Evolutionary conservation across 805 yeast genomes (phyloP).

Genomic region (Cyberlindnera americana): DNA sequence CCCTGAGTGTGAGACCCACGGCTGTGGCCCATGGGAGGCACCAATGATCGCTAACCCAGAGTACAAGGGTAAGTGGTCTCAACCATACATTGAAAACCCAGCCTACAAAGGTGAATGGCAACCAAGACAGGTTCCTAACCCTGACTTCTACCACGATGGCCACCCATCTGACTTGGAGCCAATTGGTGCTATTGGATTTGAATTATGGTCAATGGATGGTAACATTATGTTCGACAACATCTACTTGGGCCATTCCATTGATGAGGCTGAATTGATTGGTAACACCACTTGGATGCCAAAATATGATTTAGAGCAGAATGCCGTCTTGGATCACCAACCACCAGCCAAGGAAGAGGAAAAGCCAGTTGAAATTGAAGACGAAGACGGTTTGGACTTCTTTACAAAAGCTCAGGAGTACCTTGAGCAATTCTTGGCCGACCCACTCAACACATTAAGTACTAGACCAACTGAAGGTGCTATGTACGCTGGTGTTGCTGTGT

Average conservation of each 20-base stretch:
- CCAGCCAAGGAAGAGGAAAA: conserved; percentile 3
- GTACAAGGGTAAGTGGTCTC: conserved; percentile 76
- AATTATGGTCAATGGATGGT: conserved; percentile 81
- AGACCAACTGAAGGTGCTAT: conserved; percentile 50
- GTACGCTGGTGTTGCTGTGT: conserved; percentile 41
- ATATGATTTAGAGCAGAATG: conserved; percentile 44
- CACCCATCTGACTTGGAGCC: conserved; percentile 59
- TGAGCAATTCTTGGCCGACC: conserved; percentile 40
- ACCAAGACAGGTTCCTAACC: conserved; percentile 65
- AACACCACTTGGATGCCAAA: conserved; percentile 67
- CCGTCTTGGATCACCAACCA: conserved; percentile 10
- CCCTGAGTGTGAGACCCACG: conserved; percentile 66
- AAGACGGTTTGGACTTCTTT: conserved; percentile 14
- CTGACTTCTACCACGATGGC: conserved; percentile 57
- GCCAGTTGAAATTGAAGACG: background rate
- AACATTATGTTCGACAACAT: conserved; percentile 77
- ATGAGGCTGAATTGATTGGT: conserved; percentile 81
- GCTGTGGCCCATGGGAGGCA: conserved; percentile 82
- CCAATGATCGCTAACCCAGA: conserved; percentile 65
- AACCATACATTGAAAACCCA: conserved; percentile 69
- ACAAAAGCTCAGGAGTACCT: conserved; percentile 32
- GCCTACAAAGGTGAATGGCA: conserved; percentile 75
- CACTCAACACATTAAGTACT: conserved; percentile 39
- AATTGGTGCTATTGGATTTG: conserved; percentile 82
- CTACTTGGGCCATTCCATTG: conserved; percentile 79